Conservation (phyloP, 2,329 filamentous ascomycete species). For the Trichoderma hamatum region DNA sequence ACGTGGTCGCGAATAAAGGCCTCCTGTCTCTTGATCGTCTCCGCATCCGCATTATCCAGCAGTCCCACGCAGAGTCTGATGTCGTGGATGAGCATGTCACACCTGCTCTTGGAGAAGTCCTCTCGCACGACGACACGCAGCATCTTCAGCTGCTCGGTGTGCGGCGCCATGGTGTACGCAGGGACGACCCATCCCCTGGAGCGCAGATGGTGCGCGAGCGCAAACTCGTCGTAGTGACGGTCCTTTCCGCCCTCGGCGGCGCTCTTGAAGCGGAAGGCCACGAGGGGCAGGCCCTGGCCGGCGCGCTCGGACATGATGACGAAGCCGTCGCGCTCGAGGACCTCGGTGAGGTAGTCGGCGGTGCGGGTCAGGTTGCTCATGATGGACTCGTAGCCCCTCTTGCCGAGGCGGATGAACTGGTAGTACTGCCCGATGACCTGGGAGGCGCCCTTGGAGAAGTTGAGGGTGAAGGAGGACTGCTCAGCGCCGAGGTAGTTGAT, state of each 20-base stretch:
- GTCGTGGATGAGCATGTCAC: slow-evolving; percentile 76
- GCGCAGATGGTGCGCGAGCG: slow-evolving; percentile 81
- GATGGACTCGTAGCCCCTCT: slow-evolving; percentile 87
- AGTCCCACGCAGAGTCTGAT: slow-evolving; percentile 75
- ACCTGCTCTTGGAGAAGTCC: slow-evolving; percentile 82
- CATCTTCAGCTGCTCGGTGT: slow-evolving; percentile 83
- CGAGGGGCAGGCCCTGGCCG: slow-evolving; percentile 81
- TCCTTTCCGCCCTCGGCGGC: slow-evolving; percentile 54
- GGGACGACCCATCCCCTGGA: slow-evolving; percentile 91
- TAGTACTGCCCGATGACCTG: slow-evolving; percentile 98
- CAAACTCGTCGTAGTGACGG: slow-evolving; percentile 71
- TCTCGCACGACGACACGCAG: slow-evolving; percentile 90
- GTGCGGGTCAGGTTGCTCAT: slow-evolving; percentile 93
- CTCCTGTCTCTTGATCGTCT: slow-evolving; percentile 69
- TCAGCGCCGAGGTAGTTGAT: slow-evolving; percentile 98
- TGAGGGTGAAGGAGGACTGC: slow-evolving; percentile 93
- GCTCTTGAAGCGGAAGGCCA: slow-evolving; percentile 78
- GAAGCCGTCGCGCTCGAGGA: slow-evolving; percentile 76
- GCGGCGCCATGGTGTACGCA: slow-evolving; percentile 94
- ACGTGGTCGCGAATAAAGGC: slow-evolving; percentile 64
- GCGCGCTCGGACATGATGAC: slow-evolving; percentile 81
- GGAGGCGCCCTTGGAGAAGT: slow-evolving; percentile 94
- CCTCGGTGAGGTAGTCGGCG: slow-evolving; percentile 79
- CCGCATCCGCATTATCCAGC: slow-evolving; percentile 73
- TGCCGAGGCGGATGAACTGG: slow-evolving; percentile 91